Conservation (phyloP, 805 yeast species). For the Saccharomycopsis sp. region DNA sequence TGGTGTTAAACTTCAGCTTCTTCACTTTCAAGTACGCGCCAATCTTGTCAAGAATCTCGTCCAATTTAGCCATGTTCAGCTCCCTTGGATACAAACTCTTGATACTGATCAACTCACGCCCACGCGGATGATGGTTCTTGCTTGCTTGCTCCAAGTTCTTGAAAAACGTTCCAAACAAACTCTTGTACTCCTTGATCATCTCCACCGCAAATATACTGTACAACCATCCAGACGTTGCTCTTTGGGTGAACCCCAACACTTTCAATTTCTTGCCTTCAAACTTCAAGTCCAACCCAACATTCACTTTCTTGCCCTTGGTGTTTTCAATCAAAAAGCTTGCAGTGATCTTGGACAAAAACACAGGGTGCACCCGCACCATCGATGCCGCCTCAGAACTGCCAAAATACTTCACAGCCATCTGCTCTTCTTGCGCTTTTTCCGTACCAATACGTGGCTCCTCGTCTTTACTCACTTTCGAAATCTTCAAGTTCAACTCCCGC, state of each 20-base stretch:
- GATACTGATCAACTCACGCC: slow-evolving; percentile 20
- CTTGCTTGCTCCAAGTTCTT: slow-evolving; percentile 27
- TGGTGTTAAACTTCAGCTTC: slow-evolving; percentile 48
- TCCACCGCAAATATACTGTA: slow-evolving; percentile 67
- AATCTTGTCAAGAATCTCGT: slow-evolving; percentile 26
- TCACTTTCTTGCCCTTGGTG: slow-evolving; percentile 41
- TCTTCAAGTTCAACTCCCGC: slow-evolving; percentile 40
- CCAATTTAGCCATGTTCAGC: slow-evolving; percentile 22
- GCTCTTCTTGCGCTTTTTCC: slow-evolving; percentile 49
- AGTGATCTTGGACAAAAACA: slow-evolving; percentile 69
- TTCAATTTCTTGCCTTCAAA: slow-evolving; percentile 71
- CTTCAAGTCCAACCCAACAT: slow-evolving; percentile 79
- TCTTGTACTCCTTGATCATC: slow-evolving; percentile 51
- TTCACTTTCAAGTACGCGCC: slow-evolving; percentile 39
- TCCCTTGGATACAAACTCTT: slow-evolving; percentile 32
- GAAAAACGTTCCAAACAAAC: slow-evolving; percentile 56
- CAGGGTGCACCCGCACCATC: slow-evolving; percentile 45
- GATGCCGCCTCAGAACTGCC: slow-evolving; percentile 60
- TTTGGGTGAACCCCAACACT: slow-evolving; percentile 79
- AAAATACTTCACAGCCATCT: slow-evolving; percentile 44
- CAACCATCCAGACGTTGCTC: slow-evolving; percentile 65
- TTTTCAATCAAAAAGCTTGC: slow-evolving; percentile 58
- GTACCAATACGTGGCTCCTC: slow-evolving; percentile 61
- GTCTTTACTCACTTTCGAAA: slow-evolving; percentile 38
- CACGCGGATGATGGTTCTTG: slow-evolving; percentile 4